Evolutionary conservation across 768 basidiomycete species (phyloP), one percentile per base, ranked within the genome.

Genomic region (Mycena rosella): DNA sequence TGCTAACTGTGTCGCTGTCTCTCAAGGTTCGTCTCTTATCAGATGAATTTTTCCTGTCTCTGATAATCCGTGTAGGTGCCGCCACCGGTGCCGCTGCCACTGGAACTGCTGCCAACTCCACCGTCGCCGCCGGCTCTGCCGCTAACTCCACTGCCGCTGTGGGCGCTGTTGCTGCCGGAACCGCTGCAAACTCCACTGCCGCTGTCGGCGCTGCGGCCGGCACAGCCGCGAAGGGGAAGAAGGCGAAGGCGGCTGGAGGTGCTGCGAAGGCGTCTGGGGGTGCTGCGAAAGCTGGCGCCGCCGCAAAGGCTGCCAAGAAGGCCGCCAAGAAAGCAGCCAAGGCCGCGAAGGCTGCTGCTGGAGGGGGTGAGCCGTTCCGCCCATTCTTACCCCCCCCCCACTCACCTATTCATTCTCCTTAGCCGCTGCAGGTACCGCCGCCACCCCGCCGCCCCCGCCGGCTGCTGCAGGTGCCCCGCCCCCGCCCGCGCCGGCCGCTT

Each of bases 1-100:
- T 40, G 20, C 22, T n/a, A 44, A 44, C 36, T 61, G 60, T n/a
- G 40, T 44, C 27, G 60, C 44, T 22, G 58, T 60, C 9, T 60
- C 58, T 26, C 47, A 60, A 34, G 58, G 58, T 34, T 5, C 32
- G 32, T 34, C 32, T n/a, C n/a, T n/a, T n/a, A n/a, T n/a, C n/a
- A n/a, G n/a, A n/a, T n/a, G n/a, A n/a, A n/a, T n/a, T n/a, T n/a
- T n/a, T n/a, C n/a, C n/a, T n/a, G n/a, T n/a, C n/a, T n/a, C n/a
- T n/a, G n/a, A n/a, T n/a, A n/a, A n/a, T n/a, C 32, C 5, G 11
- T 11, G 32, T 11, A 34, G 11, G 6, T 11, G 32, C 32, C 32
- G 32, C 32, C 18, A 34, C 58, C 18, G 58, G 27, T 13, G 17
- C 54, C 24, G 38, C 36, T 10, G 54, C 14, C 22, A 18, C 36